Percentiles rank a stretch among this genome's conserved stretches.
Conservation (phyloP, 768 basidiomycete species). For the Tricholoma saponaceum region DNA sequence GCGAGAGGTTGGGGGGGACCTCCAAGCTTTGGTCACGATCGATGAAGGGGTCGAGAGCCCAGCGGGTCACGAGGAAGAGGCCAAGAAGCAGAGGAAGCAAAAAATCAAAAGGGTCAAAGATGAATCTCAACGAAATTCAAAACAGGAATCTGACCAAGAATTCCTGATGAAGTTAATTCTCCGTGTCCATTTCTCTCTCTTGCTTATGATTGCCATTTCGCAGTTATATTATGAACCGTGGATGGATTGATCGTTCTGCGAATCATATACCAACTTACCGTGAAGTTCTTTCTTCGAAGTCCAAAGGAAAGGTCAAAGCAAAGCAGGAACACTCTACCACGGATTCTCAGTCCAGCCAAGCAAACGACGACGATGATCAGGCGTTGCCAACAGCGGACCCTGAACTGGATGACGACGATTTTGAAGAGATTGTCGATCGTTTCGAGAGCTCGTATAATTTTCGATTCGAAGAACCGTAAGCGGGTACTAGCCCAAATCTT, state of each 20-base stretch:
- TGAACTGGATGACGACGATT: slow-evolving; percentile 60
- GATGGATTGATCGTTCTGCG: slow-evolving; percentile 86
- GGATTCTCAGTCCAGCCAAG: slow-evolving; percentile 19
- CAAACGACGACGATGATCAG: slow-evolving; percentile 14
- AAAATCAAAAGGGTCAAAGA: slow-evolving; percentile 29
- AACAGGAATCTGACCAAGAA: slow-evolving; percentile 73
- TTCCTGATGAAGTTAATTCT: slow-evolving; percentile 76
- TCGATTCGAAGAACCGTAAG: slow-evolving; percentile 94
- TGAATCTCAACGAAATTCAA: slow-evolving; percentile 30
- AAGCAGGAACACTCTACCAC: slow-evolving; percentile 14
- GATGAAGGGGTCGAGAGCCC: slow-evolving; percentile 27
- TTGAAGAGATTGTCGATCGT: slow-evolving; percentile 86
- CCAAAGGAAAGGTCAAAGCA: slow-evolving; percentile 29
- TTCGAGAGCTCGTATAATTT: slow-evolving; percentile 99
- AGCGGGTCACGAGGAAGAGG: slow-evolving; percentile 3
- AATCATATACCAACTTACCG: slow-evolving; percentile 80
- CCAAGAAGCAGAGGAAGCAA: slow-evolving; percentile 28
- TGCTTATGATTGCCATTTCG: not conserved
- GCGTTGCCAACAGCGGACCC: slow-evolving; percentile 20
- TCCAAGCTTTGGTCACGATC: slow-evolving; percentile 63
- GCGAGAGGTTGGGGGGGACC: slow-evolving; percentile 74
- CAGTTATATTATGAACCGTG: slow-evolving; percentile 95
- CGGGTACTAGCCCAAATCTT: slow-evolving; percentile 20
- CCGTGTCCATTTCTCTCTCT: not conserved
- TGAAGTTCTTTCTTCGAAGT: slow-evolving; percentile 59